Evolutionary conservation across 1,284 basidiomycete genomes (phyloP), one percentile per base, ranked within the genome.

Genomic region (Trichosporon coremiiforme): DNA sequence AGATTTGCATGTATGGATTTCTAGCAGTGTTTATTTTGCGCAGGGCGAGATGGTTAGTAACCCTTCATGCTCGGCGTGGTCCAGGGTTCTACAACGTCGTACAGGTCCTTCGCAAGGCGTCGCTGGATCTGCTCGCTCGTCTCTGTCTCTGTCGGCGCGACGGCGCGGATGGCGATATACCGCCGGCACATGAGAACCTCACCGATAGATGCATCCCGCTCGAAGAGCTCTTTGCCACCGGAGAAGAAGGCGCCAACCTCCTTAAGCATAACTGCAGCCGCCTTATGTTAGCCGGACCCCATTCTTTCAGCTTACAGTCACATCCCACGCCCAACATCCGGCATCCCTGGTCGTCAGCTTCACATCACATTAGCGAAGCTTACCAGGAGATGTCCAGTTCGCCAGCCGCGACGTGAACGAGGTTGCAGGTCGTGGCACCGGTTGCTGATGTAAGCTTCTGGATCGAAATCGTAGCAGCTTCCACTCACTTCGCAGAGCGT

Each of bases 181-280:
- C 94, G 93, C 75, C 94, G 87, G 7, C 92, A 90, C 31, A 88
- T 89, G 45, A 96, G 85, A 47, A 95, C 86, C 29, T 89, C 88
- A 67, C 91, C 89, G 2, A 81, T 79, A 2, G 75, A 71, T 22
- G 92, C 87, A 63, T 85, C 71, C 81, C 86, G 82, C 74, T 85
- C 83, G 60, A 85, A 83, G 7, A 85, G 83, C 7, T 84, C 84
- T 69, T 89, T 88, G 20, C 89, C 89, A 4, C 82, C 92, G 9
- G 89, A 89, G 55, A 93, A 89, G 66, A 90, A 85, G 20, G 90
- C 88, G 2, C 94, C 94, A 0, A 94, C 91, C 80, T 97, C 95
- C 73, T 93, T 88, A 0, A 93, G 90, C 73, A 98, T 95, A 72
- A 97, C 90, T 4, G 93, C 89, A 0, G 94, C 95, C 0, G 95